A percentile compares a stretch with the other conserved stretches of the same genome.
phyloP scores from a whole-genome alignment of 2,329 filamentous ascomycete species.

The Diaporthe helianthi region DNA sequence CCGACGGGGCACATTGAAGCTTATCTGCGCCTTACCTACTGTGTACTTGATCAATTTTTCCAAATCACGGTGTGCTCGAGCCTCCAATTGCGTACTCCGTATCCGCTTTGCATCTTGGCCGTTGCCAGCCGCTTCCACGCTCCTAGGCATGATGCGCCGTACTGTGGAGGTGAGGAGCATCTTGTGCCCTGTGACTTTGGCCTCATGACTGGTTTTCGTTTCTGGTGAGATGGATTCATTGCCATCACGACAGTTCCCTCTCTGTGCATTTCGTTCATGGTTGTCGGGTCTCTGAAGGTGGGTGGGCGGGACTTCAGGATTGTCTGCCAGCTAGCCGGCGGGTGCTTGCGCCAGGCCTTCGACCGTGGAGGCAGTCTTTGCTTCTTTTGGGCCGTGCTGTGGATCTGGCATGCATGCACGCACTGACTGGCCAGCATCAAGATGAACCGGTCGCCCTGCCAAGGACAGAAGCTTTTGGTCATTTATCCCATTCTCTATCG shows the following conservation, averaged over 20 bases:
- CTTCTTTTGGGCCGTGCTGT: not conserved
- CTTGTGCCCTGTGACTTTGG: not conserved
- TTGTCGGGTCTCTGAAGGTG: not conserved
- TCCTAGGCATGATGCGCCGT: not conserved
- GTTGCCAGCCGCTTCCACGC: not conserved
- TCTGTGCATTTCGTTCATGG: not conserved
- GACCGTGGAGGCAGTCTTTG: not conserved
- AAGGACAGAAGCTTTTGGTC: constrained; percentile 5
- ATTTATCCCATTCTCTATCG: constrained; percentile 15
- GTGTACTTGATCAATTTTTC: constrained; percentile 5
- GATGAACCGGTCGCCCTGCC: not conserved
- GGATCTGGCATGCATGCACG: not conserved
- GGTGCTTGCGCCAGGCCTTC: constrained; percentile 3
- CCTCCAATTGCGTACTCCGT: constrained; percentile 10
- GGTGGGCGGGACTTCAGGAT: constrained; percentile 17
- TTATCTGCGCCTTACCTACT: constrained; percentile 25
- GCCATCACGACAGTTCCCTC: not conserved
- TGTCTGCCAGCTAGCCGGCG: constrained; percentile 15
- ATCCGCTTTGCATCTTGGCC: constrained; percentile 6
- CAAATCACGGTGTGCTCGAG: not conserved
- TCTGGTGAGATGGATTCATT: not conserved
- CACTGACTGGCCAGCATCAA: constrained; percentile 2
- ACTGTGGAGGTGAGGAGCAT: not conserved
- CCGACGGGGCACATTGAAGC: constrained; percentile 14
- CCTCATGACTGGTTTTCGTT: not conserved